Conservation (phyloP, 176 grass and related monocot genomes). For the Avena sativa region DNA sequence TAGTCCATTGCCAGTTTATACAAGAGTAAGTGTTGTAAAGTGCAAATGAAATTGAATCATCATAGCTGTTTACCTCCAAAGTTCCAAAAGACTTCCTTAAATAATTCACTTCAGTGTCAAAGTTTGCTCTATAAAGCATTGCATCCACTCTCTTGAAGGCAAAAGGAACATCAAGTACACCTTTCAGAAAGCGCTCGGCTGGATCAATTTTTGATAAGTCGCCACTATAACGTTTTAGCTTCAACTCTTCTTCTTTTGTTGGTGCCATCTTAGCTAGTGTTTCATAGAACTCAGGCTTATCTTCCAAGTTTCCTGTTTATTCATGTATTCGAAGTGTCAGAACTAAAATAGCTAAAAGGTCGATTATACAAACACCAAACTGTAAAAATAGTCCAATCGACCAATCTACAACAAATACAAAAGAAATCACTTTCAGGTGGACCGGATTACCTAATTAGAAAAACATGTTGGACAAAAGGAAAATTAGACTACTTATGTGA, state of each 20-base stretch:
- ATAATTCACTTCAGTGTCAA: constrained; percentile 65
- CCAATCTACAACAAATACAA: background rate
- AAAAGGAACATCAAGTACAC: constrained; percentile 72
- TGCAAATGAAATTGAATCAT: constrained; percentile 19
- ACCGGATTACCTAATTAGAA: background rate
- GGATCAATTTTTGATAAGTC: constrained; percentile 68
- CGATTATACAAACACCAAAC: background rate
- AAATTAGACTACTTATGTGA: background rate
- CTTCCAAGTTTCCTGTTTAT: constrained; percentile 60
- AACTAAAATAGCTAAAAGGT: constrained; percentile 31
- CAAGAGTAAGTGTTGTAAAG: background rate
- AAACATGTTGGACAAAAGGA: background rate
- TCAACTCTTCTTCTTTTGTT: constrained; percentile 77
- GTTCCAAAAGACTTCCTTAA: constrained; percentile 67
- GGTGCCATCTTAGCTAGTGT: constrained; percentile 77
- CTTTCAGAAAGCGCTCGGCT: constrained; percentile 77
- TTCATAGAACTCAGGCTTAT: constrained; percentile 67
- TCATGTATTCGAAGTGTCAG: constrained; percentile 37
- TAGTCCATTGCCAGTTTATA: background rate
- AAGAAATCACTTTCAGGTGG: constrained; percentile 11
- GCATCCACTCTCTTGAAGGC: constrained; percentile 80
- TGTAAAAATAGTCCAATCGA: background rate
- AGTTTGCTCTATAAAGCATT: constrained; percentile 82
- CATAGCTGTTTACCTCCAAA: constrained; percentile 64
- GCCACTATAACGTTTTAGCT: constrained; percentile 57